phyloP scores from a whole-genome alignment of 2,329 filamentous ascomycete genomes.

The Fusarium annulatum region DNA sequence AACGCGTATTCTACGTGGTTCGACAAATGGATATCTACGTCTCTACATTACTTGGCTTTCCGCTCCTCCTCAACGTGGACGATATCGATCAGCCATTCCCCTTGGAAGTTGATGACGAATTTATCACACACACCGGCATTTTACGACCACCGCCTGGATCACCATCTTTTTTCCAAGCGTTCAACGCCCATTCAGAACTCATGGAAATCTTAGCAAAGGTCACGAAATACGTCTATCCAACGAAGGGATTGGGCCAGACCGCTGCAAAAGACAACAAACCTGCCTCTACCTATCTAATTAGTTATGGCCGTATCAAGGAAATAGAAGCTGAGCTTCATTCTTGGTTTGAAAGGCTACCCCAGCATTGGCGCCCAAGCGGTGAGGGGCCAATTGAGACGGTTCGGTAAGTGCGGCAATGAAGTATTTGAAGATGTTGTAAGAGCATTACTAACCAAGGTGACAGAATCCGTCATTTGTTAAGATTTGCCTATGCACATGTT shows the following conservation, averaged over 20 bases:
- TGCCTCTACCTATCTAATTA: slow-evolving; percentile 69
- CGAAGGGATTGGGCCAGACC: slow-evolving; percentile 65
- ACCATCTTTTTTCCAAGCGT: slow-evolving; percentile 71
- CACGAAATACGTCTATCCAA: slow-evolving; percentile 73
- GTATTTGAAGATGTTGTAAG: background rate
- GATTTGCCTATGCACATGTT: slow-evolving; percentile 84
- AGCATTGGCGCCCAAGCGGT: slow-evolving; percentile 80
- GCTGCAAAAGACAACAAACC: slow-evolving; percentile 55
- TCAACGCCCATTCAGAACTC: slow-evolving; percentile 72
- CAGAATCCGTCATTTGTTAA: slow-evolving; percentile 77
- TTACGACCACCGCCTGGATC: slow-evolving; percentile 65
- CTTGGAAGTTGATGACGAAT: slow-evolving; percentile 74
- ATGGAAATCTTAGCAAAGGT: slow-evolving; percentile 74
- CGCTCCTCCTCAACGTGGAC: slow-evolving; percentile 70
- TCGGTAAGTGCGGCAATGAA: slow-evolving; percentile 64
- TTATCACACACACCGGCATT: slow-evolving; percentile 69
- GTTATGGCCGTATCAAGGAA: slow-evolving; percentile 70
- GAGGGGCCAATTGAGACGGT: slow-evolving; percentile 80
- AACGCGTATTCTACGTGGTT: slow-evolving; percentile 74
- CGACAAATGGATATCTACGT: slow-evolving; percentile 78
- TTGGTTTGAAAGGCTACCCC: slow-evolving; percentile 76
- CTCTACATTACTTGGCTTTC: slow-evolving; percentile 74
- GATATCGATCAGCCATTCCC: slow-evolving; percentile 76
- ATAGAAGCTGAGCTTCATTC: slow-evolving; percentile 72
- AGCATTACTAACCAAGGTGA: slow-evolving; percentile 12